Evolutionary conservation across 192 early-diverging fungal genomes (phyloP), one percentile per base, ranked within the genome.

Genomic region (Thamnidium elegans): DNA sequence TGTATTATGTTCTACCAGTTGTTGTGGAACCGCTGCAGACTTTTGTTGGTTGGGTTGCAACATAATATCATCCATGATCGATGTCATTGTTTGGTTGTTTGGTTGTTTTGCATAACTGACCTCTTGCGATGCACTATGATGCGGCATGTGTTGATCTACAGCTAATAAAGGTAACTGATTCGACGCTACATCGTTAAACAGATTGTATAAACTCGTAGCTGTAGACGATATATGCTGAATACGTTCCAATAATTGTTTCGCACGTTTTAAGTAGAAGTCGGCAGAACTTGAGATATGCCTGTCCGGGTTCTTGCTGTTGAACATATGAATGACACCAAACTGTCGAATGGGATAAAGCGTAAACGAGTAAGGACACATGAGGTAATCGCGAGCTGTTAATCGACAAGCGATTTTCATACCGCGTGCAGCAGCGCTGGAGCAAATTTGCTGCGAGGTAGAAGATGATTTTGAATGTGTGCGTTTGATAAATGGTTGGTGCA

Each of bases 361-460:
- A 36, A 56, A 56, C 3, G 55, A 13, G n/a, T 39, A 56, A 20
- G 55, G 55, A 20, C 55, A 56, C 55, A 56, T 56, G 8, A 56
- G 55, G 32, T n/a, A 56, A n/a, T 56, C 55, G 7, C 55, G 30
- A 20, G 34, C n/a, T 0, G 55, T 34, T 34, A 56, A 36, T 8
- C 34, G 30, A n/a, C 19, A 56, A 10, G 55, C 55, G 10, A 56
- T 56, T n/a, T 34, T 34, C 10, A 56, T 17, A 11, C 55, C 55
- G 31, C 55, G 55, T 20, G 55, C 17, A 3, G 55, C 55, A 8
- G 55, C 55, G 36, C 55, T 56, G 7, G 7, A 56, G 17, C 55
- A 56, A 34, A 56, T 56, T 11, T 34, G 15, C 5, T 19, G 31
- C 19, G 55, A 56, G 10, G 55, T 39, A 19, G 31, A 56, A 4